phyloP scores from a whole-genome alignment of 192 early-diverging fungal species.

The Neocallimastix lanati region DNA sequence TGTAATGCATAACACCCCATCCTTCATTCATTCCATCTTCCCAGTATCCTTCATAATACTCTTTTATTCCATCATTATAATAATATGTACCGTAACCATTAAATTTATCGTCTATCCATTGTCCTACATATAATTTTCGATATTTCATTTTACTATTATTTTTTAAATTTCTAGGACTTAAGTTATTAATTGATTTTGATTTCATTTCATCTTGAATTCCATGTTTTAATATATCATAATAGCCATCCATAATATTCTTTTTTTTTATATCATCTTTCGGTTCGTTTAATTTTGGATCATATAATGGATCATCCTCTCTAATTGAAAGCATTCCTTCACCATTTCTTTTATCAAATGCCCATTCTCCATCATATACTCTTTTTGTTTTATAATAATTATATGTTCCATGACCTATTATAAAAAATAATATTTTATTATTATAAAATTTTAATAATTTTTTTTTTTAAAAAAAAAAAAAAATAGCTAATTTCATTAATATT shows the following conservation, averaged over 20 bases:
- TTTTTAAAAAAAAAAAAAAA: no score
- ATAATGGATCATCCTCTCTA: background rate
- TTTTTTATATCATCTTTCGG: background rate
- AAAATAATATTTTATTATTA: no score
- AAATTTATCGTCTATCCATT: constrained; percentile 24
- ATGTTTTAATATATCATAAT: background rate
- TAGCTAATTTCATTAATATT: no score
- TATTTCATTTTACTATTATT: constrained; percentile 4
- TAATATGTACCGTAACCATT: constrained; percentile 32
- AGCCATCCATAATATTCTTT: background rate
- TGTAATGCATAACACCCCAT: constrained; percentile 32
- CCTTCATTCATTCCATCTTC: constrained; percentile 26
- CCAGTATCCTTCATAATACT: constrained; percentile 33
- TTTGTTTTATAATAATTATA: constrained; percentile 24
- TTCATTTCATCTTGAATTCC: background rate
- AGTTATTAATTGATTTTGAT: background rate
- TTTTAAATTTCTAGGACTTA: background rate
- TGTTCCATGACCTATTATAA: constrained; percentile 30
- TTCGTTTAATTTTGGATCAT: background rate
- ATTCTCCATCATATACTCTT: constrained; percentile 37
- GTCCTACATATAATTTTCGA: constrained; percentile 33
- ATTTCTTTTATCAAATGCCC: constrained; percentile 16
- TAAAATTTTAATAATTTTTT: no score
- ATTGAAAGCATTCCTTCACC: constrained; percentile 36
- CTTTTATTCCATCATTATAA: constrained; percentile 22